These are phyloP conservation scores for Sesbania bispinosa DNA, from an alignment of 306 rosid species.

Conservation along the genomic window DNA sequence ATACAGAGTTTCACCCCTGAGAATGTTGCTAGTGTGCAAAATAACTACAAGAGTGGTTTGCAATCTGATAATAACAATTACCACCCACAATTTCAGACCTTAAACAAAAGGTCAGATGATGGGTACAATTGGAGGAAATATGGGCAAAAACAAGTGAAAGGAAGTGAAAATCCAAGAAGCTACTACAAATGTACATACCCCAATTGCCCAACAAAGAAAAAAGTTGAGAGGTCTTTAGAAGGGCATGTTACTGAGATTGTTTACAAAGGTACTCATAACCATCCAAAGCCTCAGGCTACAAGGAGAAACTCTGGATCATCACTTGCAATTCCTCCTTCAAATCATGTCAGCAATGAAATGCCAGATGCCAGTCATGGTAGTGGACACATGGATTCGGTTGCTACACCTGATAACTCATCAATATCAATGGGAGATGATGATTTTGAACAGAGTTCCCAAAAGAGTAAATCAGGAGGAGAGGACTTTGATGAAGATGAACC, in stretches of 20 bases:
- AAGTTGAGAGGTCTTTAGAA: conserved; percentile 83
- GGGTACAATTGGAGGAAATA: conserved; percentile 98
- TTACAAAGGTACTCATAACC: conserved; percentile 92
- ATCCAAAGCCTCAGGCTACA: conserved; percentile 75
- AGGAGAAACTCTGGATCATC: conserved; percentile 75
- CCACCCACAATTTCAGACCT: conserved; percentile 45
- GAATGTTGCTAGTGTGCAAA: too few species aligned
- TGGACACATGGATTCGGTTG: conserved; percentile 56
- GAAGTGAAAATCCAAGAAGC: conserved; percentile 97
- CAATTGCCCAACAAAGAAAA: conserved; percentile 89
- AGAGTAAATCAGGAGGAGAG: conserved; percentile 61
- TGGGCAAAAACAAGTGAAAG: conserved; percentile 97
- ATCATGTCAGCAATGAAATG: conserved; percentile 36
- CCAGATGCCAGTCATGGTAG: conserved; percentile 42
- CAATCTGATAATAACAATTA: conserved; percentile 38
- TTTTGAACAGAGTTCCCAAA: conserved; percentile 61
- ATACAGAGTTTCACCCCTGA: conserved; percentile 47
- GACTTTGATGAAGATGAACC: conserved; percentile 75
- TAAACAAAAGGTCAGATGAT: conserved; percentile 77
- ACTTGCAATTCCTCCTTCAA: conserved; percentile 34
- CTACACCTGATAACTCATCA: conserved; percentile 86
- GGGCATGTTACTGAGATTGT: conserved; percentile 94
- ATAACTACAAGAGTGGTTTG: too few species aligned
- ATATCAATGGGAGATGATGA: conserved; percentile 82
- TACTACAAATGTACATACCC: conserved; percentile 95